A percentile compares a stretch with the other conserved stretches of the same genome.
Evolutionary conservation across 768 basidiomycete species (phyloP).

Genomic region (Phylloporus arenicola): DNA sequence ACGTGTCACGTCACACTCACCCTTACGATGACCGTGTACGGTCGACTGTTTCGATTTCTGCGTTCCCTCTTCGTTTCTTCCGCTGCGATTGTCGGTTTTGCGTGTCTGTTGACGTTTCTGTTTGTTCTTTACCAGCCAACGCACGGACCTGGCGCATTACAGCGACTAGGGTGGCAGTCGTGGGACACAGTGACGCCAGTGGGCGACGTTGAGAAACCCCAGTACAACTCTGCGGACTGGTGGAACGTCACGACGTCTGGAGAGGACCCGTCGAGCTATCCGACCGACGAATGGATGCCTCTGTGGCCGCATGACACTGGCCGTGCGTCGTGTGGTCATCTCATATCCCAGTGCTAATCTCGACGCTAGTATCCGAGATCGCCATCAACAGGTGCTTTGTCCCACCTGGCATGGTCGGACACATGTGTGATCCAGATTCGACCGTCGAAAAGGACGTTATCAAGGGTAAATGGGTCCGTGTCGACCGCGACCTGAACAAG

Average conservation of each 20-base stretch:
- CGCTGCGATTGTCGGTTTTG: conserved; percentile 59
- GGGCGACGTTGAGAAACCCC: neutral
- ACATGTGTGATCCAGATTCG: conserved; percentile 63
- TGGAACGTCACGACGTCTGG: conserved; percentile 13
- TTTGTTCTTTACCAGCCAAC: conserved; percentile 81
- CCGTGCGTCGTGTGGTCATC: conserved; percentile 10
- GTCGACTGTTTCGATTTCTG: conserved; percentile 45
- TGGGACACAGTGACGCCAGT: conserved; percentile 63
- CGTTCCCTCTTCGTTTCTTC: conserved; percentile 55
- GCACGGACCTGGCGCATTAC: conserved; percentile 61
- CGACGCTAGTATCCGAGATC: conserved; percentile 72
- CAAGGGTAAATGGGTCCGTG: conserved; percentile 85
- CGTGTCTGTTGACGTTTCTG: conserved; percentile 65
- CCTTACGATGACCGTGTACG: conserved; percentile 34
- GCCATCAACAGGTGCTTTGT: conserved; percentile 62
- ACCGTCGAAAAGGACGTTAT: conserved; percentile 70
- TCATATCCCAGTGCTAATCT: neutral
- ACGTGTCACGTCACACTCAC: neutral
- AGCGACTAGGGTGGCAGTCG: conserved; percentile 83
- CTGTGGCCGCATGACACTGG: conserved; percentile 28
- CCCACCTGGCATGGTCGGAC: conserved; percentile 49
- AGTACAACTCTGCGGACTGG: conserved; percentile 11
- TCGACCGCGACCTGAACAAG: conserved; percentile 74
- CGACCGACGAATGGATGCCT: conserved; percentile 52
- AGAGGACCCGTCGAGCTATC: conserved; percentile 61